Evolutionary conservation across 2,329 filamentous ascomycete genomes (phyloP).

Genomic region (Trichophyton verrucosum): DNA sequence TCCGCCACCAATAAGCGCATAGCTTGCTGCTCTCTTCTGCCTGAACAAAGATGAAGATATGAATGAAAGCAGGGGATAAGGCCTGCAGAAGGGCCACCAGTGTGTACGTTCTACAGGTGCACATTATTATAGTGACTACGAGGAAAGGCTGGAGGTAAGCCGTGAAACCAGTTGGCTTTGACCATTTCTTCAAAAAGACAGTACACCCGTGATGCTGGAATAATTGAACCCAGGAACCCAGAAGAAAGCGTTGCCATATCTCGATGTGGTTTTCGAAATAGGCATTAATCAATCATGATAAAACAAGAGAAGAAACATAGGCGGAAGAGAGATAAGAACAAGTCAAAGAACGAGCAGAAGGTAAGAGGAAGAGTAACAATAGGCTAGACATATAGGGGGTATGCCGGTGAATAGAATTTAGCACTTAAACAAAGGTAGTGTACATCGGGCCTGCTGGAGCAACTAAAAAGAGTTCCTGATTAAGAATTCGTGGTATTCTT

Average conservation of each 20-base stretch:
- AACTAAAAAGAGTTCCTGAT: slow-evolving; percentile 1
- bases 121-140: neutral
- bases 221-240: neutral
- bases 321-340: neutral
- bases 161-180: neutral
- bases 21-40: neutral
- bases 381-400: neutral
- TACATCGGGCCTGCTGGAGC: slow-evolving; percentile 5
- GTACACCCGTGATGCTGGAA: neutral
- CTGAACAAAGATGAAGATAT: neutral
- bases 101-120: neutral
- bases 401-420: slow-evolving; percentile 2
- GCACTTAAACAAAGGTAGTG: slow-evolving; percentile 5
- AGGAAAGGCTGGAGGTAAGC: neutral
- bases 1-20: neutral
- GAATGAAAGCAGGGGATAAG: neutral
- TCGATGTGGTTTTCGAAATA: neutral
- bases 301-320: neutral
- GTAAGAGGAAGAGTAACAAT: slow-evolving; percentile 4
- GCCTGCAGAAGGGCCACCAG: neutral
- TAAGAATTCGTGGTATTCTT: slow-evolving; percentile 26
- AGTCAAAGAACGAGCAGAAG: neutral
- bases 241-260: neutral
- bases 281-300: slow-evolving; percentile 3
- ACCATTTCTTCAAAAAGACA: neutral